Percentiles rank a stretch among this genome's conserved stretches.
Conservation (phyloP, 2,329 filamentous ascomycete genomes). For the Trichoderma atroviride region DNA sequence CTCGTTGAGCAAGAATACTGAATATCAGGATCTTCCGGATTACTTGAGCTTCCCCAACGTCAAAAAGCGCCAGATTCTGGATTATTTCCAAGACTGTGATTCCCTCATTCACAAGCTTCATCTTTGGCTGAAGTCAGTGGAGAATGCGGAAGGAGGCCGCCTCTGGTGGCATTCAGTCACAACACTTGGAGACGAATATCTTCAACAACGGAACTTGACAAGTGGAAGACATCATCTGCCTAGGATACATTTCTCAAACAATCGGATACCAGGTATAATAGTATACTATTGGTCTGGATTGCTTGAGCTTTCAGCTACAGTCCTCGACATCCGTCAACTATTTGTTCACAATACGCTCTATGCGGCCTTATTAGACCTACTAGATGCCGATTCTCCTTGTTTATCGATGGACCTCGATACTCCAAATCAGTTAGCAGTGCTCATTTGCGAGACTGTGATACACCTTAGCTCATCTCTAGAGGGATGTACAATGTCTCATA, state of each 20-base stretch:
- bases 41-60: rapidly evolving
- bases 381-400: neutral
- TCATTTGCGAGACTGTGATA: neutral
- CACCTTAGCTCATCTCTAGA: neutral
- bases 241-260: neutral
- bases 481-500: neutral
- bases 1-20: neutral
- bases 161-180: neutral
- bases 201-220: neutral
- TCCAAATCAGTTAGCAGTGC: neutral
- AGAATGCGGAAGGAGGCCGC: neutral
- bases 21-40: neutral
- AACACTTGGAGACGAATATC: neutral
- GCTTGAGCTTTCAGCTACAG: neutral
- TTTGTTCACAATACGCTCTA: neutral
- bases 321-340: neutral
- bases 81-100: neutral
- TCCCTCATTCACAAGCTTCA: neutral
- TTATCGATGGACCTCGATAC: neutral
- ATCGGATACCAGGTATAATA: neutral
- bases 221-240: neutral
- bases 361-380: neutral
- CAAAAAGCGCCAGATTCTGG: neutral
- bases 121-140: neutral
- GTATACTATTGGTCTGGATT: neutral